Conservation (phyloP, 2,329 filamentous ascomycete genomes). For the Cladosporium sp. region DNA sequence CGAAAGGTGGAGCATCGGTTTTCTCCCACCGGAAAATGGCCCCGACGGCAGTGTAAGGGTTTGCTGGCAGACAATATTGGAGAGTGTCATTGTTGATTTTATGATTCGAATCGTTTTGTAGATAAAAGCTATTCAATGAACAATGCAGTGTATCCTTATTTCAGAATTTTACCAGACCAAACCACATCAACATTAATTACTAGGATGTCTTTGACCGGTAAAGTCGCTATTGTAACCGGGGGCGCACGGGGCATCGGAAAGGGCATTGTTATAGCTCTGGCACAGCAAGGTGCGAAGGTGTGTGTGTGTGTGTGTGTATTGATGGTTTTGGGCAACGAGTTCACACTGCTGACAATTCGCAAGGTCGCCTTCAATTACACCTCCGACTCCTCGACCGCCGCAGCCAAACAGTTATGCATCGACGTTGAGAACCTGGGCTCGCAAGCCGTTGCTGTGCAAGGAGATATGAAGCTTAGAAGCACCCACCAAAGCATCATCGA, state of each 20-base stretch:
- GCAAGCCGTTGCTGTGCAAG: conserved; percentile 8
- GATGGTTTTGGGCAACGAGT: neutral
- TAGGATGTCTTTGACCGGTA: neutral
- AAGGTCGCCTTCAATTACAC: neutral
- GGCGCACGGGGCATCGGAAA: conserved; percentile 8
- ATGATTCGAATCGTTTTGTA: too few species aligned
- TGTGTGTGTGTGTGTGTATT: neutral
- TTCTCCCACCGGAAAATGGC: too few species aligned
- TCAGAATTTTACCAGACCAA: too few species aligned
- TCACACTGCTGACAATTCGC: neutral
- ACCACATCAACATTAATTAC: neutral
- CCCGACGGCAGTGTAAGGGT: too few species aligned
- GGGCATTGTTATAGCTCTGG: conserved; percentile 4
- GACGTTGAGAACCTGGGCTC: conserved; percentile 2
- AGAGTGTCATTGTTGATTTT: too few species aligned
- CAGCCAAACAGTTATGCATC: neutral
- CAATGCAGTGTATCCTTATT: too few species aligned
- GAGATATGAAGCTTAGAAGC: neutral
- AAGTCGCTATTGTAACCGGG: conserved; percentile 11
- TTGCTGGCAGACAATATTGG: too few species aligned
- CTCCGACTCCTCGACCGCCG: neutral
- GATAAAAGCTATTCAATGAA: too few species aligned
- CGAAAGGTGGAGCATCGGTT: too few species aligned
- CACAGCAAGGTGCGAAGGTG: conserved; percentile 7
- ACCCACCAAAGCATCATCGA: neutral